phyloP scores from a whole-genome alignment of 352 stramenopile species.

The Bremia lactucae region DNA sequence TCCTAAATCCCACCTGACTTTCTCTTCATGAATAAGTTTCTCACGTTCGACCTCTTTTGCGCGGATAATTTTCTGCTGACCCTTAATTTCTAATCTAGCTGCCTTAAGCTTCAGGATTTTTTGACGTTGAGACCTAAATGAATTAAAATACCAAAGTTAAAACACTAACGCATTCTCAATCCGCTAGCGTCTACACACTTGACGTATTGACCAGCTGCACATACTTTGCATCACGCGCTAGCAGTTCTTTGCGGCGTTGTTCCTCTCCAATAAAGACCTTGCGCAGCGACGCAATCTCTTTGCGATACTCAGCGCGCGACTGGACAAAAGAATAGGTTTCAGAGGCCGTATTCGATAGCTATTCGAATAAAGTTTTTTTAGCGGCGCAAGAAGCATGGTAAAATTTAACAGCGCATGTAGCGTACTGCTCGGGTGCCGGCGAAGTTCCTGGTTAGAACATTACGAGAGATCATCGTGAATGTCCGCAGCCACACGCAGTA shows the following conservation, averaged over 20 bases:
- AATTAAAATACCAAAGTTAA: background rate
- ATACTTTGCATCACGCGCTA: constrained; percentile 76
- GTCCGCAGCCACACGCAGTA: no score
- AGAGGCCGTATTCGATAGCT: constrained; percentile 35
- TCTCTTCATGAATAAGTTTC: constrained; percentile 69
- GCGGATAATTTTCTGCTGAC: constrained; percentile 74
- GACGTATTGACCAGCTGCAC: constrained; percentile 1
- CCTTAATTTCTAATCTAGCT: constrained; percentile 79
- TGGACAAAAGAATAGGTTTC: constrained; percentile 70
- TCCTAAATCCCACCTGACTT: constrained; percentile 37
- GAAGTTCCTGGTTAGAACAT: no score
- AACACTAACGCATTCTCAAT: no score
- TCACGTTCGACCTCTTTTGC: constrained; percentile 72
- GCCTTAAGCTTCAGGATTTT: constrained; percentile 85
- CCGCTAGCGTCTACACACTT: no score
- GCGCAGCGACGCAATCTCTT: constrained; percentile 54
- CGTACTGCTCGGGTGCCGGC: no score
- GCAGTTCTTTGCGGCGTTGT: constrained; percentile 58
- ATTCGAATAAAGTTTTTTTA: no score
- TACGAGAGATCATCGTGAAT: no score
- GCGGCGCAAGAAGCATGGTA: no score
- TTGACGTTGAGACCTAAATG: constrained; percentile 48
- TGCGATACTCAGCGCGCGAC: constrained; percentile 51
- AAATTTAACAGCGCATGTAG: no score
- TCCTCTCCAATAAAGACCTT: constrained; percentile 72